phyloP scores from a whole-genome alignment of 352 stramenopile genomes.

The Pythium phragmitis region DNA sequence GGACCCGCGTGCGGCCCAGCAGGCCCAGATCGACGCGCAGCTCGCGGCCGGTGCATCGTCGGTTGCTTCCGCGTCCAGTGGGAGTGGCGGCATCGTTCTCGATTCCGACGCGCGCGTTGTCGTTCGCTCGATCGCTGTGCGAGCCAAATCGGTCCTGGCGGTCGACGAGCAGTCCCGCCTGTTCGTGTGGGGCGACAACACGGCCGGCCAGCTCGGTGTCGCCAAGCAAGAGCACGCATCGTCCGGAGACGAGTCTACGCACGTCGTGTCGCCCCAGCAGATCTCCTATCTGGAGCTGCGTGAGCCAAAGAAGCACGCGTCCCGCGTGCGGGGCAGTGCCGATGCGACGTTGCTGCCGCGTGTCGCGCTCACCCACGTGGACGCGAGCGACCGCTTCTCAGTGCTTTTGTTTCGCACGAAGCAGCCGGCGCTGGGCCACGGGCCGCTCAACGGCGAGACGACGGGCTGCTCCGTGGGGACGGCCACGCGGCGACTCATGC shows the following conservation, averaged over 20 bases:
- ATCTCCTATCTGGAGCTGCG: conserved; percentile 48
- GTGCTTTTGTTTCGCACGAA: conserved; percentile 53
- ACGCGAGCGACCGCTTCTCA: conserved; percentile 46
- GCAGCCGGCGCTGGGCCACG: conserved; percentile 1
- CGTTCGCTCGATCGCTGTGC: conserved; percentile 35
- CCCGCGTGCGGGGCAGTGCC: conserved; percentile 25
- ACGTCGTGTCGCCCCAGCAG: conserved; percentile 30
- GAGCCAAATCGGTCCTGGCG: conserved; percentile 33
- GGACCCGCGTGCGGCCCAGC: conserved; percentile 28
- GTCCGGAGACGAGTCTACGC: neutral
- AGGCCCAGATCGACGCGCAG: conserved; percentile 33
- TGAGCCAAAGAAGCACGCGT: conserved; percentile 19
- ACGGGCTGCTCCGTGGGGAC: conserved; percentile 1
- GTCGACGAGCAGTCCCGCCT: conserved; percentile 50
- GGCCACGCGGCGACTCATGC: conserved; percentile 7
- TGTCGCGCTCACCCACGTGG: conserved; percentile 36
- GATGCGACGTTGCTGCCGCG: conserved; percentile 24
- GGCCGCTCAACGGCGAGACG: neutral
- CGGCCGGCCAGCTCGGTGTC: conserved; percentile 38
- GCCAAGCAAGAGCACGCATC: neutral
- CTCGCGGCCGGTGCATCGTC: conserved; percentile 14
- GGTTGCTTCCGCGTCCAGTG: conserved; percentile 3
- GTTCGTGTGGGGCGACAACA: conserved; percentile 56
- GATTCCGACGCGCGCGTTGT: conserved; percentile 31
- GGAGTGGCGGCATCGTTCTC: conserved; percentile 11